These are phyloP conservation scores for Curvularia lunata DNA, from an alignment of 2,329 filamentous ascomycete genomes.

Conservation along the genomic window DNA sequence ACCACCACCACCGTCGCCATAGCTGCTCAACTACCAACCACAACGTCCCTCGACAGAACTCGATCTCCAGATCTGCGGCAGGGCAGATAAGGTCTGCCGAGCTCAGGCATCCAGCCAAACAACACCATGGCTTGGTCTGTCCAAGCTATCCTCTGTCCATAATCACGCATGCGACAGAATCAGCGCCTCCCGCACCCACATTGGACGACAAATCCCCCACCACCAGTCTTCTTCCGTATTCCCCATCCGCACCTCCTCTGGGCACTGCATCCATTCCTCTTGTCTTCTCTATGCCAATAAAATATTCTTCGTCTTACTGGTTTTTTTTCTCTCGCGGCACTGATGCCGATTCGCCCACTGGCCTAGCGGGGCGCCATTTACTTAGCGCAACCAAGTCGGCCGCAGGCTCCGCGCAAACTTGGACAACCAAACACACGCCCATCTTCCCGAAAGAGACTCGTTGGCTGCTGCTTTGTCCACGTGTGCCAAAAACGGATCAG, in stretches of 20 bases:
- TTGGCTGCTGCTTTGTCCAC: not conserved
- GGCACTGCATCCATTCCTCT: slow-evolving; percentile 6
- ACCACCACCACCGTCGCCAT: slow-evolving; percentile 5
- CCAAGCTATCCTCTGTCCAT: not conserved
- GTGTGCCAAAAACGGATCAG: not conserved
- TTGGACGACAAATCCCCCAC: not conserved
- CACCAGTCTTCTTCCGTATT: slow-evolving; percentile 7
- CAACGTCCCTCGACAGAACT: slow-evolving; percentile 4
- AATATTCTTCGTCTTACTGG: slow-evolving; percentile 6
- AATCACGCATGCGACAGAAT: slow-evolving; percentile 4
- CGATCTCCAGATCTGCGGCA: slow-evolving; percentile 10
- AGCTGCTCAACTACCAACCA: not conserved
- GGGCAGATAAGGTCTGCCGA: not conserved
- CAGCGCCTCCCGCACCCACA: slow-evolving; percentile 2
- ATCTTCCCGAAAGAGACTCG: not conserved
- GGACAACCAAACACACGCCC: not conserved
- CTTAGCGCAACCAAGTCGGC: slow-evolving; percentile 3
- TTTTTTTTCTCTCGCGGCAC: slow-evolving; percentile 13
- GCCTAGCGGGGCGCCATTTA: slow-evolving; percentile 2
- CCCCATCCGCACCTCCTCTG: slow-evolving; percentile 6
- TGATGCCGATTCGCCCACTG: slow-evolving; percentile 7
- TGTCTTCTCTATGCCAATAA: slow-evolving; percentile 2
- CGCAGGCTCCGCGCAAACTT: not conserved
- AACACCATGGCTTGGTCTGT: not conserved
- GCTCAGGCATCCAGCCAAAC: not conserved